Percentiles rank a stretch among this genome's conserved stretches.
Evolutionary conservation across 2,329 filamentous ascomycete genomes (phyloP).

Genomic region (Sporothrix phasma): DNA sequence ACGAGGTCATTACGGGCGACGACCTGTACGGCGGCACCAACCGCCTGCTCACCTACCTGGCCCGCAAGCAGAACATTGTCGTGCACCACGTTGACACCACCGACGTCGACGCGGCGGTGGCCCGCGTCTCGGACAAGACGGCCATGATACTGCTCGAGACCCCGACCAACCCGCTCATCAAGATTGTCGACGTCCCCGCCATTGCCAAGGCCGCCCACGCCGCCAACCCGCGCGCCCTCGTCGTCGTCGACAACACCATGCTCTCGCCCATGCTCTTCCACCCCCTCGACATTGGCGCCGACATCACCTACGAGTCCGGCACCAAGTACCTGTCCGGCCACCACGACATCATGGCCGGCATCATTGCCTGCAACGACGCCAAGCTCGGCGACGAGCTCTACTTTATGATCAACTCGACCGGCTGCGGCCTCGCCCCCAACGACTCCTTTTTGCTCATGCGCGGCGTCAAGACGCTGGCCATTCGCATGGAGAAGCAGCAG

Average conservation of each 20-base stretch:
- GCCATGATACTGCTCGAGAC: constrained; percentile 94
- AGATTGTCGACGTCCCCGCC: constrained; percentile 82
- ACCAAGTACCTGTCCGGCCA: constrained; percentile 97
- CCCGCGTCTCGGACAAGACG: constrained; percentile 67
- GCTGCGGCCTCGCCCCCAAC: constrained; percentile 87
- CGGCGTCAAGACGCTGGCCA: constrained; percentile 90
- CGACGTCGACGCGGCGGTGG: constrained; percentile 56
- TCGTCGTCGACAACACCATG: constrained; percentile 98
- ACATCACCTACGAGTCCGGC: constrained; percentile 94
- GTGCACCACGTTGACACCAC: constrained; percentile 98
- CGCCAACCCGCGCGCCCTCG: constrained; percentile 66
- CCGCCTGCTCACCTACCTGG: constrained; percentile 83
- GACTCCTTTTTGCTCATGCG: constrained; percentile 93
- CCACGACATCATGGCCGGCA: constrained; percentile 97
- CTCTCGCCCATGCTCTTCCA: constrained; percentile 90
- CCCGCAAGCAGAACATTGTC: constrained; percentile 78
- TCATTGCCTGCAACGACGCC: constrained; percentile 81
- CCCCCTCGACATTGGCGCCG: constrained; percentile 85
- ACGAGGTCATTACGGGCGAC: constrained; percentile 94
- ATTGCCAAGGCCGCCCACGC: constrained; percentile 71
- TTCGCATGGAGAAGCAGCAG: constrained; percentile 98
- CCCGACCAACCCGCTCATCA: constrained; percentile 95
- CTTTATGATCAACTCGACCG: constrained; percentile 94
- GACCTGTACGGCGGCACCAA: constrained; percentile 95
- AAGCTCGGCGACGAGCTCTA: constrained; percentile 79